Percentiles rank a stretch among this genome's conserved stretches.
These are phyloP conservation scores for Colletotrichum sublineola DNA, from an alignment of 2,329 filamentous ascomycete species.

Conservation along the genomic window DNA sequence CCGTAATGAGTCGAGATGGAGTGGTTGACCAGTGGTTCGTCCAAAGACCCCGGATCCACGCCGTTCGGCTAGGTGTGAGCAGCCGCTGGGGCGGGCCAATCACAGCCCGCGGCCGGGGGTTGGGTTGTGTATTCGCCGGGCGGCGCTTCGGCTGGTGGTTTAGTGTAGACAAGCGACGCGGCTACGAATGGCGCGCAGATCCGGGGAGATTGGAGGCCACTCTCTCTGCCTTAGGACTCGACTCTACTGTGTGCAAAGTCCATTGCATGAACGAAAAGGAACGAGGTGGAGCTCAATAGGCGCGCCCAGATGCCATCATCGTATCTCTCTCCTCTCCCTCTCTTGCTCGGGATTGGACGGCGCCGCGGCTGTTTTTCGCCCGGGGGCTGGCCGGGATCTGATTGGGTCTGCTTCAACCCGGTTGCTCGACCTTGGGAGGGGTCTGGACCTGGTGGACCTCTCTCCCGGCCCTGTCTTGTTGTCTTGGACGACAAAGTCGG, in stretches of 20 bases:
- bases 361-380: constrained; percentile 29
- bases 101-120: constrained; percentile 23
- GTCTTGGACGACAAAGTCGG: background rate
- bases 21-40: constrained; percentile 9
- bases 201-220: constrained; percentile 17
- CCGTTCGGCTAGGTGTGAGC: constrained; percentile 34
- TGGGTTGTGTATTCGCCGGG: background rate
- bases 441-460: constrained; percentile 10
- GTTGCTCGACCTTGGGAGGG: background rate
- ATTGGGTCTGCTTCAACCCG: constrained; percentile 39
- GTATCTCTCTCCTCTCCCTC: background rate
- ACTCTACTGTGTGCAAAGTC: background rate
- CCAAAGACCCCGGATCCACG: background rate
- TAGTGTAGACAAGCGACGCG: constrained; percentile 36
- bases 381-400: constrained; percentile 7
- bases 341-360: background rate
- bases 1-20: background rate
- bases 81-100: constrained; percentile 41
- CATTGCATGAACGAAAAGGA: background rate
- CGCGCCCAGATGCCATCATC: constrained; percentile 24
- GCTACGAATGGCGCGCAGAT: background rate
- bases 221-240: background rate
- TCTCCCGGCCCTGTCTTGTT: background rate
- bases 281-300: constrained; percentile 16
- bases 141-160: constrained; percentile 12